These are phyloP conservation scores for Aspergillus ibericus DNA, from an alignment of 2,329 filamentous ascomycete species.

Conservation along the genomic window DNA sequence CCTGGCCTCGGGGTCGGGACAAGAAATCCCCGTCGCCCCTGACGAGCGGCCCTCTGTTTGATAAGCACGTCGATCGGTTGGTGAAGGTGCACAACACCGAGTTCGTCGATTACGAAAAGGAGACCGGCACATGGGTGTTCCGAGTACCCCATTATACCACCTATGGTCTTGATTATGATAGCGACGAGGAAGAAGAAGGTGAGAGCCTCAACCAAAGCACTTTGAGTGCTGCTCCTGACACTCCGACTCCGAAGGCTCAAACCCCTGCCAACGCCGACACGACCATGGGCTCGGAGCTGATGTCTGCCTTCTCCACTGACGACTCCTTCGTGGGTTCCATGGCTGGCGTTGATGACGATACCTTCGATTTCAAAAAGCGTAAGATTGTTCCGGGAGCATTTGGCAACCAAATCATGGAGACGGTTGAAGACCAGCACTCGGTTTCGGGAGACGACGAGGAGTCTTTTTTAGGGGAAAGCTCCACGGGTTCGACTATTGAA, in stretches of 20 bases:
- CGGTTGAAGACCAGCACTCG: slow-evolving; percentile 50
- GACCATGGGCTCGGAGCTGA: slow-evolving; percentile 38
- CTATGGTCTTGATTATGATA: slow-evolving; percentile 83
- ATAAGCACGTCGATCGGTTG: slow-evolving; percentile 78
- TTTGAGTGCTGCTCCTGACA: slow-evolving; percentile 54
- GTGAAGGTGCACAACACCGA: slow-evolving; percentile 76
- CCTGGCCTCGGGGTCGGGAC: slow-evolving; percentile 75
- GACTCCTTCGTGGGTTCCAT: slow-evolving; percentile 43
- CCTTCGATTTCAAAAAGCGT: slow-evolving; percentile 57
- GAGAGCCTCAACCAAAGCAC: slow-evolving; percentile 53
- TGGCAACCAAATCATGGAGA: slow-evolving; percentile 61
- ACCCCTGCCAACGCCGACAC: slow-evolving; percentile 28
- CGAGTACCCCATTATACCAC: slow-evolving; percentile 95
- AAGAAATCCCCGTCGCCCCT: slow-evolving; percentile 57
- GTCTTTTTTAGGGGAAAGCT: slow-evolving; percentile 94
- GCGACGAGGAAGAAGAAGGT: slow-evolving; percentile 64
- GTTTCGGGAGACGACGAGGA: slow-evolving; percentile 43
- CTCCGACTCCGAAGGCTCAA: slow-evolving; percentile 44
- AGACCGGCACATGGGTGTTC: slow-evolving; percentile 87
- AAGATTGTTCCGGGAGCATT: slow-evolving; percentile 76
- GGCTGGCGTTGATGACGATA: slow-evolving; percentile 53
- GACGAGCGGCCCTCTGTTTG: slow-evolving; percentile 65
- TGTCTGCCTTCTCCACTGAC: slow-evolving; percentile 42
- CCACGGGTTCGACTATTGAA: slow-evolving; percentile 74
- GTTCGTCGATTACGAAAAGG: slow-evolving; percentile 75